Percentiles rank a stretch among this genome's conserved stretches.
These are phyloP conservation scores for Musa itinerans DNA, from an alignment of 176 grass and related monocot genomes.

Conservation along the genomic window DNA sequence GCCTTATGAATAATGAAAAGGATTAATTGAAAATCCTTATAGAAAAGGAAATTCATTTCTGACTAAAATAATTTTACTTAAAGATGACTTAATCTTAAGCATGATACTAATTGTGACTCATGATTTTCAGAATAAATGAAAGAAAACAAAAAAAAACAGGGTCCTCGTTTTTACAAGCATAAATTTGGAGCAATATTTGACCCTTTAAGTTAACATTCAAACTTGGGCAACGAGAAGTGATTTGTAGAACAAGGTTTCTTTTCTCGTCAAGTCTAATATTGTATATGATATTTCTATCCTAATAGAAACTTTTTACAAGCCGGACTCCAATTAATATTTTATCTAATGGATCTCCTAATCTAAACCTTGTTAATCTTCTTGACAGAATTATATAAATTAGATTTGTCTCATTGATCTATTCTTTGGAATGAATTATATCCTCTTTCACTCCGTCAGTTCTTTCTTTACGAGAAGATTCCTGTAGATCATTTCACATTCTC, in stretches of 20 bases:
- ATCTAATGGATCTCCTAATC: neutral
- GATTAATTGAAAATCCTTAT: neutral
- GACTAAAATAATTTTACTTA: no score
- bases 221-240: neutral
- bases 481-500: neutral
- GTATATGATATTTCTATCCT: neutral
- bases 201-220: neutral
- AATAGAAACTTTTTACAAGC: neutral
- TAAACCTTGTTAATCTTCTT: neutral
- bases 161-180: neutral
- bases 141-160: neutral
- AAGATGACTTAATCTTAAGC: neutral
- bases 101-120: neutral
- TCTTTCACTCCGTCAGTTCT: slow-evolving; percentile 1
- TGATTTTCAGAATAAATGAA: neutral
- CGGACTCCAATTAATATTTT: neutral
- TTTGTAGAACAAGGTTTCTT: neutral
- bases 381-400: no score
- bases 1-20: neutral
- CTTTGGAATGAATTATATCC: neutral
- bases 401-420: neutral
- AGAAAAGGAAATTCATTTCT: no score
- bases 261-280: neutral
- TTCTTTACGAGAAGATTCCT: neutral
- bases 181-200: neutral